Percentiles rank a stretch among this genome's conserved stretches.
phyloP scores from a whole-genome alignment of 768 basidiomycete species.

The Mrakia gelida region DNA sequence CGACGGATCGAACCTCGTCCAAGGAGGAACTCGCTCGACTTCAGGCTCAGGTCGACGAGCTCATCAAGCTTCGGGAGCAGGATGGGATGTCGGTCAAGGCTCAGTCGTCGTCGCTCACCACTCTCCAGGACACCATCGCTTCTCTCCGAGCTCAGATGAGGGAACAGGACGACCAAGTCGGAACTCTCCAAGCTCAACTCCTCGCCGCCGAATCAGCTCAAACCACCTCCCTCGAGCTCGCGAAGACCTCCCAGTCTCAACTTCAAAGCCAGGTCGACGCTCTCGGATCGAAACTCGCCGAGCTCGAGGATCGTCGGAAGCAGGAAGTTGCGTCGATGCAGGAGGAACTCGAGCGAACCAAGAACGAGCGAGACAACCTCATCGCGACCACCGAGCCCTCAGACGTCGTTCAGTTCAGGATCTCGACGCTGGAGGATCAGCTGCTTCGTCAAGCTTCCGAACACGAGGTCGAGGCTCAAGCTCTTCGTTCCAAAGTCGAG shows the following conservation, averaged over 20 bases:
- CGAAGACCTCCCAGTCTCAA: neutral
- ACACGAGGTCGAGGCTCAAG: neutral
- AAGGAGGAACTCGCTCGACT: neutral
- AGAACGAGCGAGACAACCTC: neutral
- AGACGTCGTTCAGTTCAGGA: neutral
- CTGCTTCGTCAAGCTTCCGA: neutral
- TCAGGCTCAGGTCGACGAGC: neutral
- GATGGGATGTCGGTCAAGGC: neutral
- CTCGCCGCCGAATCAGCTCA: neutral
- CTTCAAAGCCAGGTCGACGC: neutral
- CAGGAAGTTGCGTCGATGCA: neutral
- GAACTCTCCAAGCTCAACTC: slow-evolving; percentile 9
- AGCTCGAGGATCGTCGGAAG: neutral
- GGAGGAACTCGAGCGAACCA: neutral
- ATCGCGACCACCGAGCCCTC: neutral
- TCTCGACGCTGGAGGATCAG: slow-evolving; percentile 2
- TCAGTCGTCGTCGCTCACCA: neutral
- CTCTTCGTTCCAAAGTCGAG: slow-evolving; percentile 2
- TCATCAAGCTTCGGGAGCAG: neutral
- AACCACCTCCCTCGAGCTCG: neutral
- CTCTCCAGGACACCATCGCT: neutral
- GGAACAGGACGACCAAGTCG: slow-evolving; percentile 10
- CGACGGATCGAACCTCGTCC: neutral
- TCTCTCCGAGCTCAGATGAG: slow-evolving; percentile 13
- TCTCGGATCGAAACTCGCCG: neutral